These are phyloP conservation scores for Oxalis stricta DNA, from an alignment of 441 rosid genomes.

Conservation along the genomic window DNA sequence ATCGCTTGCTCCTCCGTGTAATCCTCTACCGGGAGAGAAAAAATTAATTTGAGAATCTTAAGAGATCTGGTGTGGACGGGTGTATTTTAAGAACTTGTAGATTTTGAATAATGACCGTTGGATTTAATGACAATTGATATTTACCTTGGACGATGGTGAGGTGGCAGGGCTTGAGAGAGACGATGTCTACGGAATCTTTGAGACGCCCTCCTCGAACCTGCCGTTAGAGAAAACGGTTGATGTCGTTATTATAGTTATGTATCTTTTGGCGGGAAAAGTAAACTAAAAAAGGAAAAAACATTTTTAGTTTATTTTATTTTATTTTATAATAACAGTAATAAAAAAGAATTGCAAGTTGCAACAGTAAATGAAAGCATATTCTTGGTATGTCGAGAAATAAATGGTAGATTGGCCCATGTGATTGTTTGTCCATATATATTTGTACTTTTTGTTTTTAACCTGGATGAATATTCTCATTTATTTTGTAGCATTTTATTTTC, in stretches of 20 bases:
- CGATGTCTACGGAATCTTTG: constrained; percentile 54
- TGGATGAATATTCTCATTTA: no score
- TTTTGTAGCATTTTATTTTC: no score
- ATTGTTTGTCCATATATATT: no score
- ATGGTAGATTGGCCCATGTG: no score
- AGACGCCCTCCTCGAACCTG: constrained; percentile 57
- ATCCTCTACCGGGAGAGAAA: constrained; percentile 33
- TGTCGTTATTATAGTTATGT: not conserved
- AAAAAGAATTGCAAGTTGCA: no score
- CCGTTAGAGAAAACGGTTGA: not conserved
- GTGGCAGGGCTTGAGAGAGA: constrained; percentile 57
- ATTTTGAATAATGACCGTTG: constrained; percentile 2
- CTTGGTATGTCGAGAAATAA: no score
- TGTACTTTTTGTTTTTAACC: no score
- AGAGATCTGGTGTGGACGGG: not conserved
- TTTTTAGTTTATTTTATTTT: no score
- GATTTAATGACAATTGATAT: not conserved
- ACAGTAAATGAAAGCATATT: no score
- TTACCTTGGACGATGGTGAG: constrained; percentile 44
- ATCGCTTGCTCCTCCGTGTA: constrained; percentile 45
- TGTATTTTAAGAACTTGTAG: not conserved
- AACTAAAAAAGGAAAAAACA: no score
- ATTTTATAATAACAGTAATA: no score
- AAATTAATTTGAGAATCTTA: not conserved
- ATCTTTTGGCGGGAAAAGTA: not conserved